phyloP scores from a whole-genome alignment of 305 asterid species.

The Fraxinus xanthoxyloides region DNA sequence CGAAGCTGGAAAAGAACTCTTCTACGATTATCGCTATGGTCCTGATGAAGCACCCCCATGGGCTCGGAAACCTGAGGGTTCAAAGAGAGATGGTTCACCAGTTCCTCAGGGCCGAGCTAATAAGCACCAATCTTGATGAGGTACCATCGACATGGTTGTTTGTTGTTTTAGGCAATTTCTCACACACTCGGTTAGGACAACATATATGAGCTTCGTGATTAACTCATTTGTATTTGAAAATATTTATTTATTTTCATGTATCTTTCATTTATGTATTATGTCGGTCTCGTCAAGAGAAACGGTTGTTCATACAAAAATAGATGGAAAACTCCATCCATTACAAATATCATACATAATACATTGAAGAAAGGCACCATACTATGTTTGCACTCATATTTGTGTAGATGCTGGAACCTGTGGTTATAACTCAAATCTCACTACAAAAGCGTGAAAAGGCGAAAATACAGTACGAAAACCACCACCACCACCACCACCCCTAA shows the following conservation, averaged over 20 bases:
- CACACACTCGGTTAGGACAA: neutral
- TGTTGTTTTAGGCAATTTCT: constrained; percentile 5
- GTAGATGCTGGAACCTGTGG: neutral
- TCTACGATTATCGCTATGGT: constrained; percentile 90
- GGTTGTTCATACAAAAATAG: neutral
- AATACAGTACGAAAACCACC: neutral
- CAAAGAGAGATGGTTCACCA: constrained; percentile 64
- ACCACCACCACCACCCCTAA: neutral
- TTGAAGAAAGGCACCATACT: neutral
- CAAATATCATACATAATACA: neutral
- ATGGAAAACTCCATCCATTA: neutral
- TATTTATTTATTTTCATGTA: neutral
- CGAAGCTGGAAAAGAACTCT: constrained; percentile 83
- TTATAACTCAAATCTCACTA: neutral
- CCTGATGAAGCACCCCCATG: constrained; percentile 94
- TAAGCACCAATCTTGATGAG: constrained; percentile 84
- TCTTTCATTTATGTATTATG: neutral
- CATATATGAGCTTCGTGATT: neutral
- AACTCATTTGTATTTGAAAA: neutral
- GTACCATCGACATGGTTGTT: constrained; percentile 6
- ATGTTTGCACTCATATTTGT: neutral
- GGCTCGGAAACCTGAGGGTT: constrained; percentile 81
- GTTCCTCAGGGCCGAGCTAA: constrained; percentile 73
- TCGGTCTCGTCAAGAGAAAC: neutral
- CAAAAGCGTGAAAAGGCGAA: neutral